Conservation (phyloP, 495 filamentous ascomycete species). For the Trichoderma orchidacearum region DNA sequence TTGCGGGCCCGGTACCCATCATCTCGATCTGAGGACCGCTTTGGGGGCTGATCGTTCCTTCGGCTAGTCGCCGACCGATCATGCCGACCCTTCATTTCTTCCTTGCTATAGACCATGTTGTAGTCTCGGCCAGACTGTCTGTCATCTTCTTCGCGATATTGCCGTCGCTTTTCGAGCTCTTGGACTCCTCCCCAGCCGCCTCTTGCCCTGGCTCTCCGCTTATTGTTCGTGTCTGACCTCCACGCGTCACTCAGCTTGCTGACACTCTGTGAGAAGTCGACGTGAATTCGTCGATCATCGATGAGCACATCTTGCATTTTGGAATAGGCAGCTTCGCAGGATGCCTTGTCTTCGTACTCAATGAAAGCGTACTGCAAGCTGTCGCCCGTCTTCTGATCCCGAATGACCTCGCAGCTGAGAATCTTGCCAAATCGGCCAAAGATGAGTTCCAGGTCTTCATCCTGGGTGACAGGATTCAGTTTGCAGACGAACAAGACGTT, state of each 20-base stretch:
- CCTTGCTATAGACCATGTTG: slow-evolving; percentile 73
- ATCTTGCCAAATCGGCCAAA: slow-evolving; percentile 97
- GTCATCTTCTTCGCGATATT: slow-evolving; percentile 66
- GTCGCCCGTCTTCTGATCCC: slow-evolving; percentile 87
- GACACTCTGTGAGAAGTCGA: slow-evolving; percentile 96
- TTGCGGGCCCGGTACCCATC: background rate
- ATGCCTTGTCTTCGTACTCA: slow-evolving; percentile 83
- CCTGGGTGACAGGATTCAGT: slow-evolving; percentile 87
- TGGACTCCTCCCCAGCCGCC: slow-evolving; percentile 88
- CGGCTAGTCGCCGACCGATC: slow-evolving; percentile 11
- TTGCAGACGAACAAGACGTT: slow-evolving; percentile 98
- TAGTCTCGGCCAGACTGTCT: slow-evolving; percentile 36
- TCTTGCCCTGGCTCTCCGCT: slow-evolving; percentile 50
- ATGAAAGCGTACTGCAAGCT: slow-evolving; percentile 97
- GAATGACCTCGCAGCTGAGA: slow-evolving; percentile 88
- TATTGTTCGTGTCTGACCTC: slow-evolving; percentile 76
- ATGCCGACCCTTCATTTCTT: slow-evolving; percentile 40
- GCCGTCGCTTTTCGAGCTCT: slow-evolving; percentile 74
- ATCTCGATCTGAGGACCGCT: background rate
- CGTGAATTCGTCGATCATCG: slow-evolving; percentile 94
- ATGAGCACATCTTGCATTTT: slow-evolving; percentile 97
- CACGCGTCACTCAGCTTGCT: slow-evolving; percentile 83
- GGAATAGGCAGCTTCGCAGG: slow-evolving; percentile 92
- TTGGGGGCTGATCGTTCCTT: background rate
- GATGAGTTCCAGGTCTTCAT: slow-evolving; percentile 87